Conservation (phyloP, 1,284 basidiomycete species). For the Singerocomus inundabilis region DNA sequence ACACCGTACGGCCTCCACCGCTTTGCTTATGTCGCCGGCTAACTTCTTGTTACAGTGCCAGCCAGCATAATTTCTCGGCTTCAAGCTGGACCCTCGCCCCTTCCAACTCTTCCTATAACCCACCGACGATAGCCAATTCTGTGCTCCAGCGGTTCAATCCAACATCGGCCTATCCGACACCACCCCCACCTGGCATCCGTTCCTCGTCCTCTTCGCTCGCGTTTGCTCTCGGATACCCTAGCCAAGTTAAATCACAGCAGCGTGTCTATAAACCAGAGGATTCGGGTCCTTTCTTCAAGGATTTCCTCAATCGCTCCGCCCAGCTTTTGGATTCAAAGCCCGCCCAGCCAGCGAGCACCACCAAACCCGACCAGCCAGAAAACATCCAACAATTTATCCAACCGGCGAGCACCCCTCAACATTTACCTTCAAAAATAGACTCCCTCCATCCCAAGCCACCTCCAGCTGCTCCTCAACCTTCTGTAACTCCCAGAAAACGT, state of each 20-base stretch:
- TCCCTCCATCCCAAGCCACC: conserved; percentile 5
- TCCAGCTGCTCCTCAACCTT: conserved; percentile 38
- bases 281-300: conserved; percentile 59
- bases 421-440: conserved; percentile 15
- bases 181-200: conserved; percentile 59
- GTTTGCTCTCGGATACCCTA: conserved; percentile 58
- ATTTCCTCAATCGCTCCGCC: conserved; percentile 57
- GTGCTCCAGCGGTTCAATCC: conserved; percentile 59
- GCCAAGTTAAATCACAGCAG: conserved; percentile 32
- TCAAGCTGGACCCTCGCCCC: conserved; percentile 35
- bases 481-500: conserved; percentile 51
- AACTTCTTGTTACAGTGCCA: conserved; percentile 20
- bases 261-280: conserved; percentile 50
- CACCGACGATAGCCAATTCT: conserved; percentile 55
- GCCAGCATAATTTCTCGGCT: conserved; percentile 42
- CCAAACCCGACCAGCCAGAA: conserved; percentile 20
- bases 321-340: conserved; percentile 31
- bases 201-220: conserved; percentile 72
- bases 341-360: conserved; percentile 17
- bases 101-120: conserved; percentile 44
- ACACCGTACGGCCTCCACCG: conserved; percentile 21
- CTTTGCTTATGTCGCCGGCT: background rate
- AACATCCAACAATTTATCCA: conserved; percentile 16
- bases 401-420: conserved; percentile 16
- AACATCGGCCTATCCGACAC: conserved; percentile 62